Percentiles rank a stretch among this genome's conserved stretches.
Evolutionary conservation across 352 stramenopile species (phyloP).

Genomic region (Phytopythium ostracodes): DNA sequence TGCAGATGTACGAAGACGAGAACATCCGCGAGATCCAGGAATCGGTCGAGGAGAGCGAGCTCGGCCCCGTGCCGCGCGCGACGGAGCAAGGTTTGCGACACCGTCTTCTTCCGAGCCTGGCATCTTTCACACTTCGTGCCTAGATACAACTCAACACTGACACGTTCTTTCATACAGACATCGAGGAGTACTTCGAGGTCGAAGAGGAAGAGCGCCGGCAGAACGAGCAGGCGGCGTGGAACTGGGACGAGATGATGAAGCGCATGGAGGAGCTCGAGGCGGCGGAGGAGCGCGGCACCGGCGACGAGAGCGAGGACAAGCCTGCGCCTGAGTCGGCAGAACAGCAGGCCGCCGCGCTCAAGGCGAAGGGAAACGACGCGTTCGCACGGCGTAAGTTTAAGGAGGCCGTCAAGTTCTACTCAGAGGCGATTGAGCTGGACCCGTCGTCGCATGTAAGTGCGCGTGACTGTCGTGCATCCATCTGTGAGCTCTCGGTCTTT

Average conservation of each 20-base stretch:
- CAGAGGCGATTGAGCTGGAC: slow-evolving; percentile 79
- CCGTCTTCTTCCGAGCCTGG: too few relatives aligned
- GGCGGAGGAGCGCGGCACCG: slow-evolving; percentile 37
- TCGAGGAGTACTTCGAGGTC: slow-evolving; percentile 81
- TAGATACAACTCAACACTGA: too few relatives aligned
- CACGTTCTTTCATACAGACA: slow-evolving; percentile 30
- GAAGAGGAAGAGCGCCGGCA: slow-evolving; percentile 73
- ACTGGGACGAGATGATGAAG: slow-evolving; percentile 86
- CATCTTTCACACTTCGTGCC: too few relatives aligned
- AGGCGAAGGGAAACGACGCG: slow-evolving; percentile 74
- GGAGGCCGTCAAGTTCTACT: slow-evolving; percentile 81
- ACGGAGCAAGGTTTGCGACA: slow-evolving; percentile 66
- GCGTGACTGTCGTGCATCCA: background rate
- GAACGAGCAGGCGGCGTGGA: slow-evolving; percentile 60
- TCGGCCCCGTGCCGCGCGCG: slow-evolving; percentile 26
- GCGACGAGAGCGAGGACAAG: slow-evolving; percentile 26
- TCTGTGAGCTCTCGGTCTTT: too few relatives aligned
- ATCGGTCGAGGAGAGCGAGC: slow-evolving; percentile 73
- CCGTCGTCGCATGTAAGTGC: slow-evolving; percentile 60
- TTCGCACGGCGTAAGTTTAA: slow-evolving; percentile 77
- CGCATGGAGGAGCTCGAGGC: slow-evolving; percentile 81
- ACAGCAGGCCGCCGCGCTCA: slow-evolving; percentile 39
- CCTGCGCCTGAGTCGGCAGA: slow-evolving; percentile 11
- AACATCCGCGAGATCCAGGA: slow-evolving; percentile 87
- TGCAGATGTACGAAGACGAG: slow-evolving; percentile 73